A percentile compares a stretch with the other conserved stretches of the same genome.
These are phyloP conservation scores for Diutina sp. DNA, from an alignment of 1,139 yeast genomes.

Conservation along the genomic window DNA sequence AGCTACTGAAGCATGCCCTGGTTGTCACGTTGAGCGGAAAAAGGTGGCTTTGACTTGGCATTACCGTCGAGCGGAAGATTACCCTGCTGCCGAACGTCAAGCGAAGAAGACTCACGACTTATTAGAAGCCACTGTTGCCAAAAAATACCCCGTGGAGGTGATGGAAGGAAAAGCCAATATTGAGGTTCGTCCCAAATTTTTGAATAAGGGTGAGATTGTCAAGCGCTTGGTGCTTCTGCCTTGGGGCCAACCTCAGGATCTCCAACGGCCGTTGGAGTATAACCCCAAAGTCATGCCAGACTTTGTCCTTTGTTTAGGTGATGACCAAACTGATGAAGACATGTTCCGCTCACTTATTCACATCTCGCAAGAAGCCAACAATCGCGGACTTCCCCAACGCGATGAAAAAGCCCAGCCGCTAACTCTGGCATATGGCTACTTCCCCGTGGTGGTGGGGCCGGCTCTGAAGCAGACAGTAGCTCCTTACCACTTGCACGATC, in stretches of 20 bases:
- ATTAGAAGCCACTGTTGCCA: constrained; percentile 45
- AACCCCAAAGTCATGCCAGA: constrained; percentile 38
- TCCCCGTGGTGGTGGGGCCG: constrained; percentile 91
- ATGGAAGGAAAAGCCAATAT: constrained; percentile 95
- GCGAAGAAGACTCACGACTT: constrained; percentile 63
- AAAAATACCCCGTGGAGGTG: constrained; percentile 78
- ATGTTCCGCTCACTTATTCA: constrained; percentile 72
- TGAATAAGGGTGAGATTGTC: constrained; percentile 95
- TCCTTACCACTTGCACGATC: constrained; percentile 77
- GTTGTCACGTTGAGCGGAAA: constrained; percentile 75
- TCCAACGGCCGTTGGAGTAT: constrained; percentile 14
- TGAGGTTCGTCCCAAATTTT: constrained; percentile 88
- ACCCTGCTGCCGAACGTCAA: constrained; percentile 80
- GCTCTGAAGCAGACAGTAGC: constrained; percentile 86
- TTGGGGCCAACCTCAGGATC: constrained; percentile 33
- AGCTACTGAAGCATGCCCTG: constrained; percentile 84
- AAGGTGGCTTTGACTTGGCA: constrained; percentile 98
- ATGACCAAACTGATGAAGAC: constrained; percentile 94
- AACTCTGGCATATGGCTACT: constrained; percentile 39
- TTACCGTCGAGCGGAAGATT: constrained; percentile 77
- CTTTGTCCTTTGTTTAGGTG: constrained; percentile 84
- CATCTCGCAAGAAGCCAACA: constrained; percentile 39
- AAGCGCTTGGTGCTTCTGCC: constrained; percentile 56
- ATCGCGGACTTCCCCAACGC: not conserved
- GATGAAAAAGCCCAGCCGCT: not conserved